Base-by-base conservation (phyloP, 2,329 filamentous ascomycete species). In the Drechmeria coniospora region DNA sequence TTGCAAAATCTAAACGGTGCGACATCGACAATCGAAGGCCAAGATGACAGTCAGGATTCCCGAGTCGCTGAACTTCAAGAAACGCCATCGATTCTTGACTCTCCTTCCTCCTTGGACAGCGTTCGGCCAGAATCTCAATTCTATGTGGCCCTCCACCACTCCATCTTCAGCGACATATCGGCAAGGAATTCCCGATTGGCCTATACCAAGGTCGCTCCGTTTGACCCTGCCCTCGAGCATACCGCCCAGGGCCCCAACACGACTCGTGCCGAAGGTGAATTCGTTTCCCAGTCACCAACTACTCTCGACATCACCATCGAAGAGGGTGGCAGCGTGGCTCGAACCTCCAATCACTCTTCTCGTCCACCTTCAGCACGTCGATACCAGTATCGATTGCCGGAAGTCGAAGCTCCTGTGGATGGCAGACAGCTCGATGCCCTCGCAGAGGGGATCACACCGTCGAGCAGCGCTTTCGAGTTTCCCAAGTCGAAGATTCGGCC, bases 41-140 rank as follows among this genome's bases (percentile, higher is more conserved):
- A n/a, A n/a, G n/a, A n/a, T n/a, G n/a, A n/a, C n/a, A n/a, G n/a
- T n/a, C n/a, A n/a, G n/a, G n/a, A n/a, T n/a, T n/a, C n/a, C n/a
- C n/a, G n/a, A n/a, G n/a, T n/a, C n/a, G n/a, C n/a, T n/a, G n/a
- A n/a, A n/a, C n/a, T n/a, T n/a, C n/a, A n/a, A n/a, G n/a, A n/a
- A n/a, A n/a, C n/a, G n/a, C n/a, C n/a, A n/a, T n/a, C n/a, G n/a
- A n/a, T n/a, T n/a, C n/a, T n/a, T n/a, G n/a, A n/a, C n/a, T n/a
- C n/a, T n/a, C n/a, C n/a, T n/a, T n/a, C n/a, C n/a, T n/a, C n/a
- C n/a, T n/a, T n/a, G n/a, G n/a, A n/a, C n/a, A n/a, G n/a, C n/a
- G n/a, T 43, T 17, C 41, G 39, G 4, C 46, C 48, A 10, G 37
- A 37, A 3, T 42, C 37, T 21, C 33, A 38, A 5, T 22, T 37